Evolutionary conservation across 2,329 filamentous ascomycete species (phyloP).

Genomic region (Orbilia blumenaviensis): DNA sequence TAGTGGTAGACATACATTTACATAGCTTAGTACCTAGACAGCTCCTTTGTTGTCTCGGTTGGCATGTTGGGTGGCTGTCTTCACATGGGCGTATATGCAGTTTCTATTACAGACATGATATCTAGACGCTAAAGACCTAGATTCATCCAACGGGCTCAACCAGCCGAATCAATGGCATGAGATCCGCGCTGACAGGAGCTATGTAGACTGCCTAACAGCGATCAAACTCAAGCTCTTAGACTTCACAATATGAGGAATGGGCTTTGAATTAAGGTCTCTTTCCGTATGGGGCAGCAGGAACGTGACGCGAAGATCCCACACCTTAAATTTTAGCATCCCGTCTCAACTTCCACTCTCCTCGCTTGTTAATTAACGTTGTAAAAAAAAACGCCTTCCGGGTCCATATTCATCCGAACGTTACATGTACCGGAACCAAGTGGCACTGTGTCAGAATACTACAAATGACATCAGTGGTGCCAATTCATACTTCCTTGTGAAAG

Average conservation of each 20-base stretch:
- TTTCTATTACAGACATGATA: too few species aligned
- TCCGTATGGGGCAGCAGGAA: constrained; percentile 6
- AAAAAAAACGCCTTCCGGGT: constrained; percentile 2
- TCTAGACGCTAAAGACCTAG: too few species aligned
- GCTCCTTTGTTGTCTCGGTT: not conserved
- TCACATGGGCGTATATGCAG: not conserved
- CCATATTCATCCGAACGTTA: constrained; percentile 18
- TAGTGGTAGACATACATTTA: not conserved
- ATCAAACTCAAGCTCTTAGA: not conserved
- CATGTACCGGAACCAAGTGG: constrained; percentile 5
- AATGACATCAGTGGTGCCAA: constrained; percentile 31
- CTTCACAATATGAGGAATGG: constrained; percentile 6
- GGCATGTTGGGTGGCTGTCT: not conserved
- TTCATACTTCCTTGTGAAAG: not conserved
- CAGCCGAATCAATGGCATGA: too few species aligned
- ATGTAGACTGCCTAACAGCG: not conserved
- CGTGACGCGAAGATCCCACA: constrained; percentile 21
- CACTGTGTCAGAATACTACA: constrained; percentile 48
- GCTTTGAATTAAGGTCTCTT: constrained; percentile 1
- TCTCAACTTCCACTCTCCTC: constrained; percentile 8
- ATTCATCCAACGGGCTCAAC: too few species aligned
- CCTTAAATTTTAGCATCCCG: constrained; percentile 25
- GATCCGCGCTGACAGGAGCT: too few species aligned
- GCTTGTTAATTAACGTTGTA: constrained; percentile 28
- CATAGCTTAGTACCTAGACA: not conserved